A percentile compares a stretch with the other conserved stretches of the same genome.
Conservation (phyloP, 1,139 yeast species). For the Kodamaea derodonti region DNA sequence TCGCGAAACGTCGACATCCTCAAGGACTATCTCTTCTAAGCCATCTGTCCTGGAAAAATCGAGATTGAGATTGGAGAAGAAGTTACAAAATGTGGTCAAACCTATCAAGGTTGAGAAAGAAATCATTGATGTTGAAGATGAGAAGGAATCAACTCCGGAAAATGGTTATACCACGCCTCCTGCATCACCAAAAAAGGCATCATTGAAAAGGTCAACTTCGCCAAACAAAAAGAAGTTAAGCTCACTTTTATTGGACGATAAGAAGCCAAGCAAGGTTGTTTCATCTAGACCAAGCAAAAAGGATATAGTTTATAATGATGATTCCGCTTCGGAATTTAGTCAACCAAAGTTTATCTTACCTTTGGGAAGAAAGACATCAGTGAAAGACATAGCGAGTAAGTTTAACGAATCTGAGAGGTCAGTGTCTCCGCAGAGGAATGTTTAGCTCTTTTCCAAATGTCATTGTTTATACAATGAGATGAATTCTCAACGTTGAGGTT, state of each 20-base stretch:
- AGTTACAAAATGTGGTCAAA: constrained; percentile 28
- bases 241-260: constrained; percentile 21
- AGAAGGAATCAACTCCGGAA: not conserved
- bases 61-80: constrained; percentile 29
- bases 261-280: constrained; percentile 15
- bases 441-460: no score
- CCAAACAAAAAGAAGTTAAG: constrained; percentile 38
- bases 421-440: not conserved
- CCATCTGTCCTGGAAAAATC: constrained; percentile 17
- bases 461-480: no score
- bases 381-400: constrained; percentile 31
- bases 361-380: constrained; percentile 31
- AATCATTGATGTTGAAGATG: constrained; percentile 1
- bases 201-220: constrained; percentile 36
- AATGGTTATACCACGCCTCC: constrained; percentile 14
- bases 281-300: constrained; percentile 31
- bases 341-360: constrained; percentile 30
- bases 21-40: constrained; percentile 3
- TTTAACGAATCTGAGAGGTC: constrained; percentile 16
- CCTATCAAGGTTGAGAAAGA: not conserved
- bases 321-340: constrained; percentile 14
- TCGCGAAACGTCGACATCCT: constrained; percentile 7
- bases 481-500: no score
- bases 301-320: constrained; percentile 20
- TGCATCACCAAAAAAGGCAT: constrained; percentile 18